A percentile compares a stretch with the other conserved stretches of the same genome.
These are phyloP conservation scores for Blastobotrys apis DNA, from an alignment of 1,139 yeast genomes.

Conservation along the genomic window DNA sequence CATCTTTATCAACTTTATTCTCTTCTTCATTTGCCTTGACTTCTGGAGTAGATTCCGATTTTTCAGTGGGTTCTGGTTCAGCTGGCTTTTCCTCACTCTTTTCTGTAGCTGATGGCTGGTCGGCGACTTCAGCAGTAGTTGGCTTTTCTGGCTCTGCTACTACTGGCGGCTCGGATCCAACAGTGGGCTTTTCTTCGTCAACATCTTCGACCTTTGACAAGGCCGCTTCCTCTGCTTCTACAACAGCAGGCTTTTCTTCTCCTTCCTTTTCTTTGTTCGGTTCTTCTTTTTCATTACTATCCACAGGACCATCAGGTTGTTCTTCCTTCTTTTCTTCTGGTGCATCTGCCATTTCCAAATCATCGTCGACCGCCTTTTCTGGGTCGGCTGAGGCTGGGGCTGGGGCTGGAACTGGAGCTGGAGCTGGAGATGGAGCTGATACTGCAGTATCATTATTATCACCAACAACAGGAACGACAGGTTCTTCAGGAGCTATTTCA, in stretches of 20 bases:
- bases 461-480: constrained; percentile 7
- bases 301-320: constrained; percentile 19
- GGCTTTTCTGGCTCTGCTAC: too few relatives aligned
- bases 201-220: background rate
- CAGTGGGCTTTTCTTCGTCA: background rate
- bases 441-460: constrained; percentile 11
- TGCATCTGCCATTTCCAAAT: constrained; percentile 1
- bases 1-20: constrained; percentile 28
- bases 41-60: background rate
- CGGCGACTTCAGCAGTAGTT: too few relatives aligned
- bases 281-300: constrained; percentile 24
- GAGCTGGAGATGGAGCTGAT: constrained; percentile 8
- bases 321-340: constrained; percentile 7
- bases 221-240: constrained; percentile 35
- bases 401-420: background rate
- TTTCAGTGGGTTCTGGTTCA: too few relatives aligned
- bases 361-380: constrained; percentile 10
- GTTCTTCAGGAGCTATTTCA: constrained; percentile 15
- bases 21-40: constrained; percentile 19
- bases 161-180: too few relatives aligned
- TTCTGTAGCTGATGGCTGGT: too few relatives aligned
- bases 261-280: constrained; percentile 17
- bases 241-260: constrained; percentile 34
- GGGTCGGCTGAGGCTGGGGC: constrained; percentile 9
- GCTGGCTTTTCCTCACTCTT: constrained; percentile 1